Percentiles rank a stretch among this genome's conserved stretches.
Evolutionary conservation across 1,284 basidiomycete genomes (phyloP).

Genomic region (Cryptococcus sp.): DNA sequence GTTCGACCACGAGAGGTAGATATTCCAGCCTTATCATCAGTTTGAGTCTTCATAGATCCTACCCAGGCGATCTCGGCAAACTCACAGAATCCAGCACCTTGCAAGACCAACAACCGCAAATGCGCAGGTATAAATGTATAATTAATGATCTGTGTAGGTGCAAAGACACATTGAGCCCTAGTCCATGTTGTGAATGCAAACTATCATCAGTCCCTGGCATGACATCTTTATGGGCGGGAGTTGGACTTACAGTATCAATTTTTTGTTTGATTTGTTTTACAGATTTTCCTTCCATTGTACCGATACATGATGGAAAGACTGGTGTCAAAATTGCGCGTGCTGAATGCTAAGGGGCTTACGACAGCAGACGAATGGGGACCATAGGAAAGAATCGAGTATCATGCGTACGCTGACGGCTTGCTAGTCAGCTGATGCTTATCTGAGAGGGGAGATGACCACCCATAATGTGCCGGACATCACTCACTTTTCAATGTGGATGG

Average conservation of each 20-base stretch:
- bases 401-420: constrained; percentile 25
- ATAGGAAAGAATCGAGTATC: constrained; percentile 25
- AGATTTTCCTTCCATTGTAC: constrained; percentile 41
- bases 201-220: constrained; percentile 7
- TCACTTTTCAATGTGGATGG: constrained; percentile 21
- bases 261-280: constrained; percentile 35
- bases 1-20: constrained; percentile 33
- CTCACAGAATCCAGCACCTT: constrained; percentile 69
- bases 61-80: too few species aligned
- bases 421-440: not conserved
- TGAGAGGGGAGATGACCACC: too few species aligned
- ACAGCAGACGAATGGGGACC: constrained; percentile 38
- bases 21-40: constrained; percentile 56
- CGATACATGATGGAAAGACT: constrained; percentile 41
- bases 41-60: not conserved
- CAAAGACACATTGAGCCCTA: constrained; percentile 57
- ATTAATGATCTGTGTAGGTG: constrained; percentile 76
- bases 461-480: constrained; percentile 1
- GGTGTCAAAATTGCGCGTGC: not conserved
- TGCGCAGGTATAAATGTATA: constrained; percentile 74
- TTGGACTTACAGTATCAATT: constrained; percentile 29
- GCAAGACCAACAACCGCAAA: constrained; percentile 69
- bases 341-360: constrained; percentile 11
- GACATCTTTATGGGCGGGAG: not conserved
- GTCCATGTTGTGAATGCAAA: constrained; percentile 35